Base-by-base conservation (phyloP, 352 stramenopile species). In the Elongisporangium prolatum region DNA sequence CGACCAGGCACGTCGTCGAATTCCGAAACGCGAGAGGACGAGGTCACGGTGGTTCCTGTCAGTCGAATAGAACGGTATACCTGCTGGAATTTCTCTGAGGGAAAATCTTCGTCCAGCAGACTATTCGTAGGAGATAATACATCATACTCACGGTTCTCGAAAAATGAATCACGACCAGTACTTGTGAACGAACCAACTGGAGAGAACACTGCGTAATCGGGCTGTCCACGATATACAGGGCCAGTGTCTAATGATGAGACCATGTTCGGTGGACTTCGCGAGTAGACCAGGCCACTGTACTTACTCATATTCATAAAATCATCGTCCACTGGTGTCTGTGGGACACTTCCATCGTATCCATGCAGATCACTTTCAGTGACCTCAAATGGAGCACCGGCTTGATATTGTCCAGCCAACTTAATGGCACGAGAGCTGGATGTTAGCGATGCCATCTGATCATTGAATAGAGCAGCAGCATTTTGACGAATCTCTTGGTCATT, bases 1-100 rank as follows among this genome's bases (percentile, higher is more conserved):
- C 59, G 56, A 3, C 74, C 75, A 50, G 74, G 57, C 0, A 81
- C 74, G 21, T 74, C 63, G 59, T 75, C 71, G 16, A 77, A 83
- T 48, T 80, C 73, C 2, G 64, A 64, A 22, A 68, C 50, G n/a
- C 52, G 53, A 34, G 66, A 68, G 0, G 38, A 34, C 21, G 38
- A 37, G 17, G 24, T 68, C 51, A 53, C 66, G 44, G 65, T 72
- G 54, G 60, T 71, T 59, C 44, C 60, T 16, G 68, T 74, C 44
- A 66, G 79, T 21, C 72, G 75, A 51, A 89, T 91, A 37, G 79
- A 91, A 71, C 81, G 81, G 25, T 87, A 88, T 17, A 89, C 79
- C 22, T 88, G 72, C 22, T 85, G 77, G 56, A 89, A 80, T 60
- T 89, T 78, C 67, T 88, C 78, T 8, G 75, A 86, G n/a, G 77